These are phyloP conservation scores for Petunia secreta DNA, from an alignment of 257 asterid genomes.

Conservation along the genomic window DNA sequence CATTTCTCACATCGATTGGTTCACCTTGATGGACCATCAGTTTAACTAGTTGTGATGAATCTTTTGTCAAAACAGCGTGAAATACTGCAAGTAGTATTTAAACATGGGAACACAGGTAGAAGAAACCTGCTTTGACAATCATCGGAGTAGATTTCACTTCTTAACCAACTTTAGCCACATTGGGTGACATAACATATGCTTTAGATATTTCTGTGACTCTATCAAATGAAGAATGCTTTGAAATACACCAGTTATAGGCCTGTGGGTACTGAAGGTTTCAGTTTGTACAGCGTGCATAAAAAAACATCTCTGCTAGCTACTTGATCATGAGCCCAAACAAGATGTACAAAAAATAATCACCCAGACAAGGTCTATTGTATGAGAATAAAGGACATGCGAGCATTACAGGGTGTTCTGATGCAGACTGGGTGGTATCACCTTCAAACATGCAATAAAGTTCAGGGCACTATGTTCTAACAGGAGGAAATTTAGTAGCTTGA, in stretches of 20 bases:
- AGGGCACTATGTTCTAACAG: too few species aligned
- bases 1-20: not conserved
- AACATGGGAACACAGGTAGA: too few species aligned
- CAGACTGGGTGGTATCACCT: too few species aligned
- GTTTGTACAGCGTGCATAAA: not conserved
- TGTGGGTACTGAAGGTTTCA: constrained; percentile 7
- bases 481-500: too few species aligned
- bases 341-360: too few species aligned
- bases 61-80: too few species aligned
- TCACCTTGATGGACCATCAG: not conserved
- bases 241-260: not conserved
- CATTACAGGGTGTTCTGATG: too few species aligned
- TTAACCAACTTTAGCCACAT: not conserved
- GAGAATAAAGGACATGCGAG: too few species aligned
- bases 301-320: not conserved
- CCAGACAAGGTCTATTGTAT: too few species aligned
- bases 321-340: not conserved
- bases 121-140: constrained; percentile 6
- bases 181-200: not conserved
- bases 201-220: not conserved
- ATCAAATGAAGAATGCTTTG: not conserved
- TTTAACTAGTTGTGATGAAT: too few species aligned
- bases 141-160: not conserved
- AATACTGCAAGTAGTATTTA: too few species aligned
- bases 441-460: too few species aligned